Evolutionary conservation across 2,329 filamentous ascomycete species (phyloP).

Genomic region (Mollisiaceae sp.): DNA sequence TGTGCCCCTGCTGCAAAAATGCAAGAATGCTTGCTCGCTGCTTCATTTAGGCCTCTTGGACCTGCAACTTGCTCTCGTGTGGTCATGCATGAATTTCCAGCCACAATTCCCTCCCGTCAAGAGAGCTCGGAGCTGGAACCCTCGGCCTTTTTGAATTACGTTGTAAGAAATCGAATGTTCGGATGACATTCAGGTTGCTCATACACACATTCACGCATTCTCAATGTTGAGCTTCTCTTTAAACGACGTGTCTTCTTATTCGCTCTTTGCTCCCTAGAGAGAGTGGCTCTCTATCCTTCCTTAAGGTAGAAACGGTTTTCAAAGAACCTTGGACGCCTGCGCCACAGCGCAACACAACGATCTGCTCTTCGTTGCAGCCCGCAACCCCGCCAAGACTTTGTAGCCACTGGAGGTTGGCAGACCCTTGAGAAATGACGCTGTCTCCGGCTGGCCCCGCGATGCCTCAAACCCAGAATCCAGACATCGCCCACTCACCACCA

Average conservation of each 20-base stretch:
- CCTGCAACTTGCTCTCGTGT: constrained; percentile 3
- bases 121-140: background rate
- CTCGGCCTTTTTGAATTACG: background rate
- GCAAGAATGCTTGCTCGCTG: background rate
- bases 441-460: background rate
- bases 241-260: background rate
- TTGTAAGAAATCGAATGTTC: background rate
- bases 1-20: background rate
- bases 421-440: constrained; percentile 9
- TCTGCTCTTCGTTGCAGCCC: background rate
- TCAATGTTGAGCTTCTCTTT: background rate
- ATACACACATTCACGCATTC: background rate
- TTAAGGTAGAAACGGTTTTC: background rate
- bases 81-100: background rate
- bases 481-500: background rate
- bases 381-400: background rate
- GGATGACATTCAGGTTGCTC: background rate
- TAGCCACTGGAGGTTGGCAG: background rate
- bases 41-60: background rate
- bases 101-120: background rate
- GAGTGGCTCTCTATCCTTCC: background rate
- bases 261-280: background rate
- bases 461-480: background rate
- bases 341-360: constrained; percentile 4
- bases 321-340: background rate